Base-by-base conservation (phyloP, 306 rosid genomes). In the Crotalaria pallida region DNA sequence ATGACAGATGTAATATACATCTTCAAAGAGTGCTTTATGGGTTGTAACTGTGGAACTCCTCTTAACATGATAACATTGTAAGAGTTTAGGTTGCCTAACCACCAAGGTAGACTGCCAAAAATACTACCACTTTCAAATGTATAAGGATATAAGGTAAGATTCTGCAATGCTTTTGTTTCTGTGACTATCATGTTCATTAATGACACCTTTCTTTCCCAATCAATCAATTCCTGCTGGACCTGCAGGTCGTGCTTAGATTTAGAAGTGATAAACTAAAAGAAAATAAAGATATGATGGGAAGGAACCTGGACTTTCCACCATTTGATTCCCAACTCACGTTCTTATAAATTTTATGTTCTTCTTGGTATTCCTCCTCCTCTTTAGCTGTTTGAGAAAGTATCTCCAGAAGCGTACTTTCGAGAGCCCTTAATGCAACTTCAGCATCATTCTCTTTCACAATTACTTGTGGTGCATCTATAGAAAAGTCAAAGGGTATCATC, bases 81-180 rank as follows among this genome's bases (percentile, higher is more conserved):
- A 22, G 23, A 75, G 10, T 53, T 31, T 21, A 55, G 16, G 58
- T 38, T 63, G 57, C 19, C 67, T 59, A 56, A 47, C 15, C 17
- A 34, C 38, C 26, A 4, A 12, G 24, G 50, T 34, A 60, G 65
- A 73, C 31, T 44, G 13, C 23, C 24, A 36, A 68, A 62, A 27
- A 44, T 51, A 59, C 26, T 31, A 76, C 10, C 27, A 27, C 9
- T 52, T 55, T 60, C 51, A 57, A 34, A 27, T 66, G 71, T 52
- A 67, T 51, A 84, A 89, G 97, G 97, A 92, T 89, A 92, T 92
- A 58, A 64, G 52, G 85, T 74, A 64, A 85, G 66, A 49, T 78
- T 86, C 58, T 84, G 79, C 81, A 87, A 50, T 64, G 72, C 83
- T 80, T 57, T 75, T 36, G 78, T 72, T 83, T 62, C 73, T 77